Conservation (phyloP, 2,329 filamentous ascomycete genomes). For the Trichophyton rubrum region DNA sequence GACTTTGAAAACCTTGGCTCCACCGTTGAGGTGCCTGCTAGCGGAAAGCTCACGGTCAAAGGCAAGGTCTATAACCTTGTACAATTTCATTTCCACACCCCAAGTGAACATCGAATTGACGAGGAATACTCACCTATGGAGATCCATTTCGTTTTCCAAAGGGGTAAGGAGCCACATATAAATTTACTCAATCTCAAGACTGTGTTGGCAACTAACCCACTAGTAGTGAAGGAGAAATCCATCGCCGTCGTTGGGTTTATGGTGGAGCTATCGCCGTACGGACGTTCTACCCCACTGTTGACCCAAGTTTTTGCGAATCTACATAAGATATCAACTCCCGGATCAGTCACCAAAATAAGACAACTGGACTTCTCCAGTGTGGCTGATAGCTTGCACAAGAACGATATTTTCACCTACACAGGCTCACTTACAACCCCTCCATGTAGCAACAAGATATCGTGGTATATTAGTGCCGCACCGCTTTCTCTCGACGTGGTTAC, state of each 20-base stretch:
- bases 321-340: neutral
- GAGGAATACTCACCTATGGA: constrained; percentile 40
- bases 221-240: neutral
- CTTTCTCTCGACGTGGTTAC: constrained; percentile 36
- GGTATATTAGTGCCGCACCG: constrained; percentile 38
- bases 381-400: neutral
- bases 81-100: constrained; percentile 51
- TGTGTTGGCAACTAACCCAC: neutral
- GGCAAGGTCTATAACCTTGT: constrained; percentile 33
- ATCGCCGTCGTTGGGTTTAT: neutral
- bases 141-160: constrained; percentile 47
- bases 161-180: constrained; percentile 6
- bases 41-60: constrained; percentile 35
- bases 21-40: constrained; percentile 40
- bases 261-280: neutral
- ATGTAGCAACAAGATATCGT: constrained; percentile 46
- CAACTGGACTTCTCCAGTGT: neutral
- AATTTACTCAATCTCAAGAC: neutral
- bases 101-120: constrained; percentile 45
- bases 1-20: constrained; percentile 37
- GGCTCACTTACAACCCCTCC: constrained; percentile 53
- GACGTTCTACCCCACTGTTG: neutral
- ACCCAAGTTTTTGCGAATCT: neutral
- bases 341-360: neutral
- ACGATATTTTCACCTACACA: constrained; percentile 29